Conservation (phyloP, 257 asterid species). For the Jacaranda mimosifolia region DNA sequence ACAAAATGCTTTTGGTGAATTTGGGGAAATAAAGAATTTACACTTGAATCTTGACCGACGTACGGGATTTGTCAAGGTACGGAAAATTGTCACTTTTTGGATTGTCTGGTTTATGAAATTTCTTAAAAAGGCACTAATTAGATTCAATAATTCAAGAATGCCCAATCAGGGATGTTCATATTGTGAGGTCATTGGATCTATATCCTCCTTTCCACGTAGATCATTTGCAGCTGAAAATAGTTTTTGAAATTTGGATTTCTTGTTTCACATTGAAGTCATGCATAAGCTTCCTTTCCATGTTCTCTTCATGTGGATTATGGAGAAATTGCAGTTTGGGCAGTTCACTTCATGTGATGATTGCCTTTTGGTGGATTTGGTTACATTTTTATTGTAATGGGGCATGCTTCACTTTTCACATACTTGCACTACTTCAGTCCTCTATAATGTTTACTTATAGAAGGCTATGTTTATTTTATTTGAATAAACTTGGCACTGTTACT, state of each 20-base stretch:
- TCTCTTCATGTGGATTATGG: not conserved
- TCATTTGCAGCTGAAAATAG: not conserved
- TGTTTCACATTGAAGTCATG: not conserved
- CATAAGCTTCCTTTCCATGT: not conserved
- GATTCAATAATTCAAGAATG: not conserved
- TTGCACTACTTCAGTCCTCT: not conserved
- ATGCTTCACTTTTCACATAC: not conserved
- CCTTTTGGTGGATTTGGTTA: not conserved
- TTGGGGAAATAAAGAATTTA: conserved; percentile 85
- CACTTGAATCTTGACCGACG: conserved; percentile 97
- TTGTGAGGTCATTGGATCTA: not conserved
- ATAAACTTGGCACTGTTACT: not conserved
- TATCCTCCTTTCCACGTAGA: not conserved
- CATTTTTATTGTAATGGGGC: not conserved
- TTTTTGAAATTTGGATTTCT: not conserved
- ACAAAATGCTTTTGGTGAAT: conserved; percentile 79
- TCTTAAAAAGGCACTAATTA: not conserved
- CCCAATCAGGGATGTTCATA: not conserved
- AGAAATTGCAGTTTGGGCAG: not conserved
- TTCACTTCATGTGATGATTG: not conserved
- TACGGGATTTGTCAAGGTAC: conserved; percentile 95
- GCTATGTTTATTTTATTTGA: not conserved
- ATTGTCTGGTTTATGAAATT: not conserved
- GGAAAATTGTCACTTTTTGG: conserved; percentile 14
- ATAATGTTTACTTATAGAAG: not conserved